Conservation (phyloP, 1,284 basidiomycete genomes). For the Ganoderma sp. region DNA sequence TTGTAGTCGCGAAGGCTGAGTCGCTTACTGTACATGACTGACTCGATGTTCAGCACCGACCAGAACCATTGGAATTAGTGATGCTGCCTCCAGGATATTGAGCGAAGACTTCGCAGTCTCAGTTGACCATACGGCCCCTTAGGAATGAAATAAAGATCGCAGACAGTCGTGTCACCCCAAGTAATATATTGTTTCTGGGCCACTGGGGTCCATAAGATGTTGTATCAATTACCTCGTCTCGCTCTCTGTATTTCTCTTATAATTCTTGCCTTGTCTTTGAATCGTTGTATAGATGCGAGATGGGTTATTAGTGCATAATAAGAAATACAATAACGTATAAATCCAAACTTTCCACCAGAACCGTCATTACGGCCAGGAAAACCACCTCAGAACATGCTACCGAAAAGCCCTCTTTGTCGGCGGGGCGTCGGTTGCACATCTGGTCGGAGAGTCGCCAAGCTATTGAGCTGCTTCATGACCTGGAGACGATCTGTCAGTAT, state of each 20-base stretch:
- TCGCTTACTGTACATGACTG: conserved; percentile 57
- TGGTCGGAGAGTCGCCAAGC: conserved; percentile 80
- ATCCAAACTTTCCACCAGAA: conserved; percentile 6
- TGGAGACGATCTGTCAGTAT: conserved; percentile 38
- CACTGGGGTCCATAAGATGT: background rate
- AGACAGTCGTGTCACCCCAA: too few species aligned
- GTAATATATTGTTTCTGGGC: too few species aligned
- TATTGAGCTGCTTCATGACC: conserved; percentile 92
- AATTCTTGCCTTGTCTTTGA: background rate
- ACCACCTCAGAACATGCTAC: conserved; percentile 58
- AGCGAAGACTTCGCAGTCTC: too few species aligned
- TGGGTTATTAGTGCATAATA: conserved; percentile 7
- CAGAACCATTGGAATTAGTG: too few species aligned
- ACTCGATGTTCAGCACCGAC: conserved; percentile 21
- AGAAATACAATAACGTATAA: conserved; percentile 24
- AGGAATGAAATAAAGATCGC: too few species aligned
- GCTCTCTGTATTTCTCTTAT: background rate
- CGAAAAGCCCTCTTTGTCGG: conserved; percentile 75
- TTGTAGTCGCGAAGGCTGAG: background rate
- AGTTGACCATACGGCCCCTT: too few species aligned
- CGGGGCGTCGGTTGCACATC: conserved; percentile 74
- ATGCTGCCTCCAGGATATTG: too few species aligned
- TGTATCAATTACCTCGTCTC: background rate
- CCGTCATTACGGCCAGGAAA: background rate
- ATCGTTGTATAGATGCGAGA: conserved; percentile 7